A percentile compares a stretch with the other conserved stretches of the same genome.
These are phyloP conservation scores for Lodderomyces parapsilosis DNA, from an alignment of 1,139 yeast genomes.

Conservation along the genomic window DNA sequence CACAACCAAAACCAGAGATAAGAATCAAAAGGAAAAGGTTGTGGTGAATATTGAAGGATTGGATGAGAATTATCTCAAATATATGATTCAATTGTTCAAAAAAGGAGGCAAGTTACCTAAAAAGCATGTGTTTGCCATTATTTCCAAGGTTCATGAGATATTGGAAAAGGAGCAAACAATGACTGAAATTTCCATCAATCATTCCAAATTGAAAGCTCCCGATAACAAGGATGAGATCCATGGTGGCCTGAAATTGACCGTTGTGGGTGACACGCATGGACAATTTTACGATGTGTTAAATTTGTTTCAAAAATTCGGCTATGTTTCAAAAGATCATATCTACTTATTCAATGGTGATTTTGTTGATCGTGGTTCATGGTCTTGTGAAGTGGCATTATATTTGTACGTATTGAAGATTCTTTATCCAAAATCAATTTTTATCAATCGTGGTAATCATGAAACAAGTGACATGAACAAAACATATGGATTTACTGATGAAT, in stretches of 20 bases:
- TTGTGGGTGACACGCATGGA: constrained; percentile 98
- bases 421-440: constrained; percentile 68
- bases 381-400: constrained; percentile 89
- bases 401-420: constrained; percentile 76
- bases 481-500: constrained; percentile 95
- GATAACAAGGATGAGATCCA: constrained; percentile 19
- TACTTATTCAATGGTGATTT: constrained; percentile 95
- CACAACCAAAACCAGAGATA: constrained; percentile 17
- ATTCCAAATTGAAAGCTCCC: constrained; percentile 19
- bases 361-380: constrained; percentile 98
- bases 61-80: constrained; percentile 52
- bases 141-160: constrained; percentile 68
- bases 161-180: constrained; percentile 68
- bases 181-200: constrained; percentile 64
- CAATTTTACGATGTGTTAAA: constrained; percentile 88
- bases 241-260: constrained; percentile 55
- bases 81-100: constrained; percentile 68
- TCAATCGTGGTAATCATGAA: constrained; percentile 96
- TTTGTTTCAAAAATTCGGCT: constrained; percentile 72
- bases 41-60: constrained; percentile 33
- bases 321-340: constrained; percentile 63
- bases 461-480: constrained; percentile 96
- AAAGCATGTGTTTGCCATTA: constrained; percentile 79
- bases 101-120: constrained; percentile 74
- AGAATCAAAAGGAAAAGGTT: constrained; percentile 17